These are phyloP conservation scores for Klebsormidium nitens DNA, from an alignment of 139 green algal species.

Conservation along the genomic window DNA sequence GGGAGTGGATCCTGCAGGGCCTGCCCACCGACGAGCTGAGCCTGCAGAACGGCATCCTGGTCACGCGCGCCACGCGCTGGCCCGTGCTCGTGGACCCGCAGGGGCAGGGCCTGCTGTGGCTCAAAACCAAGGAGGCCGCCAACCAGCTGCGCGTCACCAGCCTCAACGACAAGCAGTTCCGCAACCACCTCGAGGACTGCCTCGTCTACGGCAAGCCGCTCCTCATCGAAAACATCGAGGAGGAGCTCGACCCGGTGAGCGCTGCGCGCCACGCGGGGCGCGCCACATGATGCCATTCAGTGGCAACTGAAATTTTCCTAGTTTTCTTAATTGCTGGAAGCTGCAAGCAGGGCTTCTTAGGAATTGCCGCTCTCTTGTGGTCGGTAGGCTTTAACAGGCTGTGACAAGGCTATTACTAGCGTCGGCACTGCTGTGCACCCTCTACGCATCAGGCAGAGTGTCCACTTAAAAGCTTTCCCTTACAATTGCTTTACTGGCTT, in stretches of 20 bases:
- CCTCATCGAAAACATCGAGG: constrained; percentile 93
- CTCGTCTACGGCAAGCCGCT: constrained; percentile 79
- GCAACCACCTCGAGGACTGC: constrained; percentile 86
- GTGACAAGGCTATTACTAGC: too few relatives aligned
- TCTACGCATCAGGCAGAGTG: too few relatives aligned
- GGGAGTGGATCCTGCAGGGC: constrained; percentile 80
- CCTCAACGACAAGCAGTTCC: constrained; percentile 81
- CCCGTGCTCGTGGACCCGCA: constrained; percentile 90
- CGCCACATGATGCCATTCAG: too few relatives aligned
- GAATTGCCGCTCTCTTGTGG: too few relatives aligned
- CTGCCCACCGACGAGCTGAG: constrained; percentile 89
- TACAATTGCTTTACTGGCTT: too few relatives aligned
- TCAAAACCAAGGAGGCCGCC: constrained; percentile 74
- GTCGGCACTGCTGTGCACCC: too few relatives aligned
- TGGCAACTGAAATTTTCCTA: too few relatives aligned
- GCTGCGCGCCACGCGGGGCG: too few relatives aligned
- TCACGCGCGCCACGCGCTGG: constrained; percentile 75
- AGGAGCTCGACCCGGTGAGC: constrained; percentile 85
- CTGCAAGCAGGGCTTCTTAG: too few relatives aligned
- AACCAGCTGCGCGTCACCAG: constrained; percentile 75
- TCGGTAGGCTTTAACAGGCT: too few relatives aligned
- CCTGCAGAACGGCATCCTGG: constrained; percentile 92
- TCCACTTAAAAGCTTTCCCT: too few relatives aligned
- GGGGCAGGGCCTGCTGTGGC: constrained; percentile 71
- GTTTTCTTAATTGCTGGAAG: too few relatives aligned